Conservation (phyloP, 2,329 filamentous ascomycete species). For the Sarocladium kiliense region DNA sequence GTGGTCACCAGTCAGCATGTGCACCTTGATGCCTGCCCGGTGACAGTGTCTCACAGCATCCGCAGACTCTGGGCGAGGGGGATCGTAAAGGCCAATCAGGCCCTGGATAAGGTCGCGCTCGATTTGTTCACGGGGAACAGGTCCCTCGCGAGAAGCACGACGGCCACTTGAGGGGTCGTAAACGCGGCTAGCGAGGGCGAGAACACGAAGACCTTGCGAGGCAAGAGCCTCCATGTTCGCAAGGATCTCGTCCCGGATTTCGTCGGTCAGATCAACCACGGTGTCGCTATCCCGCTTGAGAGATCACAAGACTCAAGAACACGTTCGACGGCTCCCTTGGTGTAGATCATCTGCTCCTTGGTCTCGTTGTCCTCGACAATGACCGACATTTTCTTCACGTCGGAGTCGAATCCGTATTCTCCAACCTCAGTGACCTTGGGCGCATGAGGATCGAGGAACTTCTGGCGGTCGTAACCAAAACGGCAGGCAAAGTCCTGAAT, state of each 20-base stretch:
- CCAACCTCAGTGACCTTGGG: constrained; percentile 34
- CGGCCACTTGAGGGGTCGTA: constrained; percentile 3
- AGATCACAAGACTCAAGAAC: constrained; percentile 59
- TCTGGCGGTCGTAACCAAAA: constrained; percentile 37
- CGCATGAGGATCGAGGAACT: constrained; percentile 18
- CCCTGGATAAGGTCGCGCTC: constrained; percentile 62
- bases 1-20: constrained; percentile 69
- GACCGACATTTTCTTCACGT: constrained; percentile 55
- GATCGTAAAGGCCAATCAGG: constrained; percentile 68
- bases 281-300: constrained; percentile 38
- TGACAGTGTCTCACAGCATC: constrained; percentile 53
- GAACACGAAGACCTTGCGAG: constrained; percentile 61
- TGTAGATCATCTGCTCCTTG: constrained; percentile 38
- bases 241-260: constrained; percentile 49
- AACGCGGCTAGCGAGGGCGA: constrained; percentile 51
- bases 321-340: constrained; percentile 63
- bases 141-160: constrained; percentile 6
- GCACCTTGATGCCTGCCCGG: constrained; percentile 57
- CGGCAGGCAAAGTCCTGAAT: constrained; percentile 53
- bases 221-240: constrained; percentile 65
- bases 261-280: constrained; percentile 42
- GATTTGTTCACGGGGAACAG: constrained; percentile 38
- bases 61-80: constrained; percentile 62
- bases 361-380: constrained; percentile 34
- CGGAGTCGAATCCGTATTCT: constrained; percentile 54